Base-by-base conservation (phyloP, 768 basidiomycete genomes). In the Neoboletus brunneissimus region DNA sequence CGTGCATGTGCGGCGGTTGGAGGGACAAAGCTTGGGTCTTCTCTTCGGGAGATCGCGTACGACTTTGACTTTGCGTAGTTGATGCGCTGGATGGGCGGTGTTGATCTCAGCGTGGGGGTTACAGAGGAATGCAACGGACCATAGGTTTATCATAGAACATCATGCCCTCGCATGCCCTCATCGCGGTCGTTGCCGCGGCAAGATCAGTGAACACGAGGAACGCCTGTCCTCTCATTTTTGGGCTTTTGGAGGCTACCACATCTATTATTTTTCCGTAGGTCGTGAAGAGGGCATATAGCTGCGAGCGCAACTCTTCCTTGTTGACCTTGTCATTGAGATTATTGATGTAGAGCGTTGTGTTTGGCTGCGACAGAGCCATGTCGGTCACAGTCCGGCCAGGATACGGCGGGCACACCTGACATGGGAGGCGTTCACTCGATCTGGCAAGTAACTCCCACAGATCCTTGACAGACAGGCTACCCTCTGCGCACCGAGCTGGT, bases 161-260 rank as follows among this genome's bases (percentile, higher is more conserved):
- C 84, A 96, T 91, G 53, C 96, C 96, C 66, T 93, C 89, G 68
- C 94, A 89, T 45, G 89, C 92, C 48, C 96, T 82, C 85, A 98
- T 82, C 35, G 96, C 96, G 52, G 92, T 84, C 6, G 96, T 98
- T 55, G 94, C 92, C 52, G 87, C 85, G 11, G 91, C 84, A 48
- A 96, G 85, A 75, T 98, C 96, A 49, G 84, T 82, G 75, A 97
- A 98, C 65, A 96, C 94, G 67, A 98, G 86, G 74, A 97, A 98
- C 1, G 96, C 96, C 73, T 97, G 94, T 22, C 94, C 95, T 61
- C 88, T 83, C 87, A 91, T 92, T 73, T 87, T 89, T 56, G 83
- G 76, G 68, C 79, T 83, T 73, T 96, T 94, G 25, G 88, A 85
- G 23, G 95, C 94, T 55, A 98, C 83, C 56, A 98, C 85, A 71